A percentile compares a stretch with the other conserved stretches of the same genome.
phyloP scores from a whole-genome alignment of 768 basidiomycete species.

The Gymnopilus junonius region DNA sequence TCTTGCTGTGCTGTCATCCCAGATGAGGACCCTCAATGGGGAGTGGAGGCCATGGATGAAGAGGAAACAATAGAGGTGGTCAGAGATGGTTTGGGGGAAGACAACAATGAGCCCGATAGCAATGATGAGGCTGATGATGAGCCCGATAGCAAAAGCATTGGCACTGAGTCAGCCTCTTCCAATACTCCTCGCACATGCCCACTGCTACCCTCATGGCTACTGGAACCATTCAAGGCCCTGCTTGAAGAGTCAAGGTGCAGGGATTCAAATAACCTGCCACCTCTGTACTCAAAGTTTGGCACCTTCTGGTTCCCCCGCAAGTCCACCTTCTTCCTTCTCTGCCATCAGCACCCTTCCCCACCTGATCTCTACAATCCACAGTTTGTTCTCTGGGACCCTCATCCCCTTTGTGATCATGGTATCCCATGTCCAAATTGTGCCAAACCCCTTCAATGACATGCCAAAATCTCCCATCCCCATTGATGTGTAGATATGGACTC shows the following conservation, averaged over 20 bases:
- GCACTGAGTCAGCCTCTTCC: background rate
- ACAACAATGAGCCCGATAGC: background rate
- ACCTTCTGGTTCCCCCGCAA: conserved; percentile 12
- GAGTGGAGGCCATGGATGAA: background rate
- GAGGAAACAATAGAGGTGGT: background rate
- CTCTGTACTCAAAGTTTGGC: background rate
- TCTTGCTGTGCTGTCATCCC: background rate
- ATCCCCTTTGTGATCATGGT: background rate
- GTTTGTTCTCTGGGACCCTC: conserved; percentile 14
- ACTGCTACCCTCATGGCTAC: conserved; percentile 5
- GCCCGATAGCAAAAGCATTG: background rate
- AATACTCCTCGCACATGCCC: background rate
- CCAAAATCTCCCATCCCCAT: conserved; percentile 10
- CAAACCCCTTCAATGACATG: background rate
- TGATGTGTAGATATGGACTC: conserved; percentile 22
- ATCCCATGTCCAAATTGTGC: conserved; percentile 15
- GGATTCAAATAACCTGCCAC: background rate
- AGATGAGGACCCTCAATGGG: background rate
- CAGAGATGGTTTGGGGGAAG: background rate
- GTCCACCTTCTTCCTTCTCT: conserved; percentile 5
- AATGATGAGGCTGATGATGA: conserved; percentile 4
- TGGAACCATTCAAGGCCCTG: background rate
- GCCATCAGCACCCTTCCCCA: background rate
- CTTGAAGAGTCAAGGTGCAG: background rate
- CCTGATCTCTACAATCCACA: conserved; percentile 1